These are phyloP conservation scores for Sugiyamaella pinicola DNA, from an alignment of 1,139 yeast genomes.

Conservation along the genomic window DNA sequence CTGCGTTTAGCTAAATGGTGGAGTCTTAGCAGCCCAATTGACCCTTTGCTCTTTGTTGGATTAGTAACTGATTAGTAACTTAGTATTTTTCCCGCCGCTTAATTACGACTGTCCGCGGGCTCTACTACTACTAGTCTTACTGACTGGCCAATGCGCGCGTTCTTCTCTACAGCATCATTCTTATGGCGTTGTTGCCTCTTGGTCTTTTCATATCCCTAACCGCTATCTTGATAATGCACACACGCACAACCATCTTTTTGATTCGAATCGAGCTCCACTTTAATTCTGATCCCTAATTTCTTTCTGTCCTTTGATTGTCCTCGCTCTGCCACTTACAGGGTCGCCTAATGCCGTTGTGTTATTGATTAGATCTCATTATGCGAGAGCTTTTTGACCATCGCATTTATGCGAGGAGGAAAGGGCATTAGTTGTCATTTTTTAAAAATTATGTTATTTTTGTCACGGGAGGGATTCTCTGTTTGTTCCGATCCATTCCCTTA, in stretches of 20 bases:
- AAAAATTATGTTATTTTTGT: background rate
- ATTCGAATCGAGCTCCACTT: too few species aligned
- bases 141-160: too few species aligned
- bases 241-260: too few species aligned
- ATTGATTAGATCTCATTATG: background rate
- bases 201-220: too few species aligned
- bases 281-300: background rate
- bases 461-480: background rate
- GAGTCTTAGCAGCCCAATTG: too few species aligned
- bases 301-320: background rate
- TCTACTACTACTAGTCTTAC: too few species aligned
- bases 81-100: too few species aligned
- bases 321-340: background rate
- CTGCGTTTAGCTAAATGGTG: background rate
- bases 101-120: too few species aligned
- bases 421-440: background rate
- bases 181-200: background rate
- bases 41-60: too few species aligned
- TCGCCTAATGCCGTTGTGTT: background rate
- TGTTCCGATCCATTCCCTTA: background rate
- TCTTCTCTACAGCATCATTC: background rate
- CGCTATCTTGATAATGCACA: background rate
- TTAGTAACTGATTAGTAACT: conserved; percentile 2
- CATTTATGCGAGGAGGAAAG: background rate
- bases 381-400: background rate